Conservation (phyloP, 495 filamentous ascomycete species). For the Astrocystis sublimbata region DNA sequence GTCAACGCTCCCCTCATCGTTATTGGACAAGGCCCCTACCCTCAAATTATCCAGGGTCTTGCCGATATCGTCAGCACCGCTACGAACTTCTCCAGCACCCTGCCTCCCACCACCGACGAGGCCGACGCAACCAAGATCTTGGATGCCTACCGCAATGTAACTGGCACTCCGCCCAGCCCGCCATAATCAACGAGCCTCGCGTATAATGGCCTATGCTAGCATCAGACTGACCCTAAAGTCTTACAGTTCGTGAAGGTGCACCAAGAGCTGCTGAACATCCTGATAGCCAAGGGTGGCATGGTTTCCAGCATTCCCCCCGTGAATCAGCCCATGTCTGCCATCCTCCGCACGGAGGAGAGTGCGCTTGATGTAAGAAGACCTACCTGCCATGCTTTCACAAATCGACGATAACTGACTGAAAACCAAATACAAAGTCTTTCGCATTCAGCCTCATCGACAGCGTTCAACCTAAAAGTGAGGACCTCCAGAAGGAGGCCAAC, state of each 20-base stretch:
- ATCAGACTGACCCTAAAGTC: no score
- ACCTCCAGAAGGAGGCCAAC: constrained; percentile 16
- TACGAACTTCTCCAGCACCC: constrained; percentile 3
- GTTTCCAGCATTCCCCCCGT: constrained; percentile 25
- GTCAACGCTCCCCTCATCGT: constrained; percentile 25
- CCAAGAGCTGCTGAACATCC: constrained; percentile 31
- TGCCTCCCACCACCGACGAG: constrained; percentile 8
- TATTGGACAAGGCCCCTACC: constrained; percentile 25
- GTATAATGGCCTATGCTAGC: neutral
- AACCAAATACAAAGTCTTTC: no score
- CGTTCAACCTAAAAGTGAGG: neutral
- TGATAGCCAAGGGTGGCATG: constrained; percentile 35
- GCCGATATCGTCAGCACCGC: constrained; percentile 25
- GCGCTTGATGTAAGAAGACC: constrained; percentile 29
- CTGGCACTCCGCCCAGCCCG: neutral
- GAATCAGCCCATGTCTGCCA: constrained; percentile 23
- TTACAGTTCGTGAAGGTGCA: constrained; percentile 27
- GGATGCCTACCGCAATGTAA: constrained; percentile 17
- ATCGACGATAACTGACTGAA: neutral
- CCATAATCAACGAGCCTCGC: no score
- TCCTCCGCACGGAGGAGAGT: constrained; percentile 23
- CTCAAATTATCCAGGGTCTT: constrained; percentile 25
- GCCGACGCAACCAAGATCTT: constrained; percentile 18
- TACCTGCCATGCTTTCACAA: neutral
- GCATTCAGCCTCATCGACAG: constrained; percentile 18